A percentile compares a stretch with the other conserved stretches of the same genome.
Conservation (phyloP, 1,139 yeast species). For the Nakaseomyces kungkrabaensis region DNA sequence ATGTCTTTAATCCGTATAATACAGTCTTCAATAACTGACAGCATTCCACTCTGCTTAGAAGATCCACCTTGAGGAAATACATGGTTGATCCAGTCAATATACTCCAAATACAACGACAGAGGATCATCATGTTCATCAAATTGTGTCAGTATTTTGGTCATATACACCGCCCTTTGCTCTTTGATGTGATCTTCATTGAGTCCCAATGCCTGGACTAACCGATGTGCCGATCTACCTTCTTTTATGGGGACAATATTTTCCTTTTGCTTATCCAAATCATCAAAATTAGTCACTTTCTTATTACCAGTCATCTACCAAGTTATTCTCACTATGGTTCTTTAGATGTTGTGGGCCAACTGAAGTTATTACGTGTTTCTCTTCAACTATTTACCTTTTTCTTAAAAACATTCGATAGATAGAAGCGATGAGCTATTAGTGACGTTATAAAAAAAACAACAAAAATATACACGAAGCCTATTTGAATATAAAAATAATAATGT, state of each 20-base stretch:
- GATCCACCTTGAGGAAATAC: conserved; percentile 67
- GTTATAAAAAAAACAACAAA: not conserved
- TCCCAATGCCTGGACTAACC: conserved; percentile 41
- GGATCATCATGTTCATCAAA: conserved; percentile 59
- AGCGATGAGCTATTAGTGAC: too few relatives aligned
- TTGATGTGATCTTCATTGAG: conserved; percentile 4
- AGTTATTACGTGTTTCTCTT: not conserved
- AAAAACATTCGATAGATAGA: too few relatives aligned
- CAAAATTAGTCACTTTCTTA: conserved; percentile 32
- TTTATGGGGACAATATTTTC: conserved; percentile 67
- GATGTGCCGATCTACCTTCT: conserved; percentile 62
- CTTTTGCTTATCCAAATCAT: conserved; percentile 56
- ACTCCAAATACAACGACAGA: conserved; percentile 58
- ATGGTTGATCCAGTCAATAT: conserved; percentile 61
- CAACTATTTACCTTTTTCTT: too few relatives aligned
- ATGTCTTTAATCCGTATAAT: conserved; percentile 61
- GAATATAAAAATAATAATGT: not conserved
- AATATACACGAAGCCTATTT: not conserved
- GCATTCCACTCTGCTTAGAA: conserved; percentile 55
- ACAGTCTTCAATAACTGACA: conserved; percentile 60
- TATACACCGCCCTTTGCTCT: conserved; percentile 21
- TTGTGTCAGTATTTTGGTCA: conserved; percentile 31
- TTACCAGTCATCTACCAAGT: not conserved
- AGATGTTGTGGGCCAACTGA: not conserved
- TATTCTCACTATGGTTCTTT: too few relatives aligned